Evolutionary conservation across 176 grass and related monocot genomes (phyloP).

Genomic region (Alloteropsis semialata): DNA sequence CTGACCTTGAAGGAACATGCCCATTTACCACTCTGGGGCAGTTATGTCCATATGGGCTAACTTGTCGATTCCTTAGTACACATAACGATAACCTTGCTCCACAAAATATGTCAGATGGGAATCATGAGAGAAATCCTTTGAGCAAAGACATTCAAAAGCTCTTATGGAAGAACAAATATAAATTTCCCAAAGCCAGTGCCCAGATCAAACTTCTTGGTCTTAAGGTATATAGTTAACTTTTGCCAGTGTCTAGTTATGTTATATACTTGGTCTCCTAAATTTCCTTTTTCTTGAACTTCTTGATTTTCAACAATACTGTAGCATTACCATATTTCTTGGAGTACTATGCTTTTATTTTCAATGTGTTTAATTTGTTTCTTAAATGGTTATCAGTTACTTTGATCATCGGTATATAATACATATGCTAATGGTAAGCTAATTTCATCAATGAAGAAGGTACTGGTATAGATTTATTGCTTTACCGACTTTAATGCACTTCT

Average conservation of each 20-base stretch:
- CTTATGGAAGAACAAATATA: slow-evolving; percentile 88
- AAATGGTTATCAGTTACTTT: neutral
- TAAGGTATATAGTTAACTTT: slow-evolving; percentile 47
- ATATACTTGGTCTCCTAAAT: neutral
- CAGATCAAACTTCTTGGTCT: slow-evolving; percentile 93
- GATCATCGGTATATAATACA: neutral
- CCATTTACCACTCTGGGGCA: slow-evolving; percentile 56
- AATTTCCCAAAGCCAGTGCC: slow-evolving; percentile 76
- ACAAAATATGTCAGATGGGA: slow-evolving; percentile 33
- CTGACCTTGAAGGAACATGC: slow-evolving; percentile 78
- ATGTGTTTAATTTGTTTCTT: neutral
- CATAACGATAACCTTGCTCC: slow-evolving; percentile 52
- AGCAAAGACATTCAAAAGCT: slow-evolving; percentile 86
- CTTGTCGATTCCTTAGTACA: slow-evolving; percentile 67
- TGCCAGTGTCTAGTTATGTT: neutral
- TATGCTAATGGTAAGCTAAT: neutral
- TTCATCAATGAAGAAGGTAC: neutral
- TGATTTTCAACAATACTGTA: neutral
- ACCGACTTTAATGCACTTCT: neutral
- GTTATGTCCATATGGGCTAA: slow-evolving; percentile 81
- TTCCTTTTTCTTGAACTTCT: neutral
- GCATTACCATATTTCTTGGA: neutral
- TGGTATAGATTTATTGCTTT: neutral
- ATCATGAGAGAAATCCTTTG: slow-evolving; percentile 66
- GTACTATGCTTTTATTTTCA: neutral